These are phyloP conservation scores for Aeschynomene evenia DNA, from an alignment of 306 rosid species.

Conservation along the genomic window DNA sequence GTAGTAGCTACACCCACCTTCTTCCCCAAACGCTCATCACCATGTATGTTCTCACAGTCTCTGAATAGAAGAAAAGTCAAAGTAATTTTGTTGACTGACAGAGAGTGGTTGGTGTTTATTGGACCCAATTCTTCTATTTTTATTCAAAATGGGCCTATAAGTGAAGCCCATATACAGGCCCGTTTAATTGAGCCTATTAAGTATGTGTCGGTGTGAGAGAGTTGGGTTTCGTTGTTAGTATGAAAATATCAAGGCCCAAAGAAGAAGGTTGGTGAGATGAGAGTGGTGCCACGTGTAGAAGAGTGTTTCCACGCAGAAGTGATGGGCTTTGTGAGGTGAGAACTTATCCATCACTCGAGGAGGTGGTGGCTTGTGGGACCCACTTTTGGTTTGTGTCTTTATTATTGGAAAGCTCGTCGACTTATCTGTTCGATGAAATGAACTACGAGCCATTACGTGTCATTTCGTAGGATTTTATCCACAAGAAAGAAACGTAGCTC, in stretches of 20 bases:
- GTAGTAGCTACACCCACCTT: not conserved
- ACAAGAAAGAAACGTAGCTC: not conserved
- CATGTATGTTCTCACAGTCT: not conserved
- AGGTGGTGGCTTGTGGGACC: conserved; percentile 16
- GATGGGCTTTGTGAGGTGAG: conserved; percentile 37
- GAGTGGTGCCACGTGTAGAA: conserved; percentile 29
- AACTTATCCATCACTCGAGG: conserved; percentile 9
- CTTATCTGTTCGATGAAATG: not conserved
- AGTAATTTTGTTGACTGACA: not conserved
- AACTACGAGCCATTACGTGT: conserved; percentile 6
- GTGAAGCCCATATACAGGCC: not conserved
- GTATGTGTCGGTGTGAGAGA: not conserved
- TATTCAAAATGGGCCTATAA: not conserved
- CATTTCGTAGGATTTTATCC: conserved; percentile 14
- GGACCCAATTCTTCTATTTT: not conserved
- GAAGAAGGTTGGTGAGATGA: not conserved
- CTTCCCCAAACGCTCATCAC: not conserved
- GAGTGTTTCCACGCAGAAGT: conserved; percentile 9
- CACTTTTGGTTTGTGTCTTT: not conserved
- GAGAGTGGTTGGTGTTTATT: not conserved
- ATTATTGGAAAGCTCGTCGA: not conserved
- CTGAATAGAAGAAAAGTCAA: not conserved
- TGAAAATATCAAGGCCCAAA: not conserved
- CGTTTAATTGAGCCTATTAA: not conserved
- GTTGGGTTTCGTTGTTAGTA: not conserved